Percentiles rank a stretch among this genome's conserved stretches.
These are phyloP conservation scores for Barnettozyma vustinii DNA, from an alignment of 805 yeast species.

Conservation along the genomic window DNA sequence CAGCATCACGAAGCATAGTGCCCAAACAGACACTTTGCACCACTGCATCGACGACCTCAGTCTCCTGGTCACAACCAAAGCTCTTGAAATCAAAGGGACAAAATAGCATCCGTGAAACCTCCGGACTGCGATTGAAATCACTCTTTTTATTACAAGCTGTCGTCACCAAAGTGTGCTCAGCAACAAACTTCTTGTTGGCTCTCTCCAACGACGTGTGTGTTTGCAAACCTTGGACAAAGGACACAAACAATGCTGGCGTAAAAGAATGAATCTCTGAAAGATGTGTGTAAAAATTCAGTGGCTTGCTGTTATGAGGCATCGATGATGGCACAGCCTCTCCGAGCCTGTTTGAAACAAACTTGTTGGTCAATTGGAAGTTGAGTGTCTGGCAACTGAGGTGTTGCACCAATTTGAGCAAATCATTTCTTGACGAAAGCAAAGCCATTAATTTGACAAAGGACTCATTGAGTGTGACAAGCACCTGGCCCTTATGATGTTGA, in stretches of 20 bases:
- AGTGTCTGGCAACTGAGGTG: conserved; percentile 5
- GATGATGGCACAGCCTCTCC: not conserved
- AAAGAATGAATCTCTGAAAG: not conserved
- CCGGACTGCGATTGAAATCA: conserved; percentile 1
- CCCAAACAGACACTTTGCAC: not conserved
- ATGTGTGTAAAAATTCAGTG: conserved; percentile 5
- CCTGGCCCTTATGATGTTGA: not conserved
- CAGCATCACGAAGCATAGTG: not conserved
- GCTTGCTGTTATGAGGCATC: not conserved
- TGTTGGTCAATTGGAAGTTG: conserved; percentile 3
- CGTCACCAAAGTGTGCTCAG: not conserved
- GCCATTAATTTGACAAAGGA: conserved; percentile 4
- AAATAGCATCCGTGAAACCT: conserved; percentile 11
- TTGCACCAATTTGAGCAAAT: conserved; percentile 2
- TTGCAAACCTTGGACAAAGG: conserved; percentile 1
- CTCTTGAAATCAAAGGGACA: conserved; percentile 12
- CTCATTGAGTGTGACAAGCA: not conserved
- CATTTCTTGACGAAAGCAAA: conserved; percentile 1
- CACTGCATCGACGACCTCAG: conserved; percentile 7
- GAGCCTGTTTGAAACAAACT: not conserved
- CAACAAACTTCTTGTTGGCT: not conserved
- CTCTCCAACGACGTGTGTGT: conserved; percentile 1
- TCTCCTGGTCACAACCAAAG: conserved; percentile 5
- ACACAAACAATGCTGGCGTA: conserved; percentile 3
- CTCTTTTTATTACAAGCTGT: not conserved